phyloP scores from a whole-genome alignment of 305 asterid genomes.

The Fraxinus greggii region DNA sequence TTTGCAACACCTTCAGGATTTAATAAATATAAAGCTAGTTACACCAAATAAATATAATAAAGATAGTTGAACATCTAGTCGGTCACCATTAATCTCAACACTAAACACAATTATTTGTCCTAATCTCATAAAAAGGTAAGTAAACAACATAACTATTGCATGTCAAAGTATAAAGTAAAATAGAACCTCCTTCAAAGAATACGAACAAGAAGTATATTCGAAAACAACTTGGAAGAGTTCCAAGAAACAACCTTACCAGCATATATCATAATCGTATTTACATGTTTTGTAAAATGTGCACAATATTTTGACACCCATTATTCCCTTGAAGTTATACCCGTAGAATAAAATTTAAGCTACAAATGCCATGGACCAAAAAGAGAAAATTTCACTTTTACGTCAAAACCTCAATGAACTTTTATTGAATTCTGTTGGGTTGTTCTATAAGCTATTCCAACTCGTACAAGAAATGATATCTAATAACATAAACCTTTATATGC shows the following conservation, averaged over 20 bases:
- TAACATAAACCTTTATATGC: slow-evolving; percentile 9
- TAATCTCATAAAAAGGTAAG: not conserved
- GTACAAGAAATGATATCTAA: slow-evolving; percentile 37
- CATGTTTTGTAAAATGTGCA: not conserved
- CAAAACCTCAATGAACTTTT: not conserved
- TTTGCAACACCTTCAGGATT: not conserved
- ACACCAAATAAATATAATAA: slow-evolving; percentile 7
- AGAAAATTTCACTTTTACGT: slow-evolving; percentile 24
- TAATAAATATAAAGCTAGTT: not conserved
- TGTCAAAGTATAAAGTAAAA: not conserved
- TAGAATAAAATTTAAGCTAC: not conserved
- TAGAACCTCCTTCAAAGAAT: not conserved
- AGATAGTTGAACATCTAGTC: slow-evolving; percentile 34
- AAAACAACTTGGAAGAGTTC: not conserved
- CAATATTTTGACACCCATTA: not conserved
- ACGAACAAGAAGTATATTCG: not conserved
- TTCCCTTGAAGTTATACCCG: not conserved
- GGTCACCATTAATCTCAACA: slow-evolving; percentile 21
- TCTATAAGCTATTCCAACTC: not conserved
- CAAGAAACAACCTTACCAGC: not conserved
- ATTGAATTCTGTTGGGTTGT: not conserved
- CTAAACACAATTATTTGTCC: slow-evolving; percentile 17
- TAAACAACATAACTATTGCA: not conserved
- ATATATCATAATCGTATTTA: too few species aligned
- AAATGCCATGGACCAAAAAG: not conserved